Base-by-base conservation (phyloP, 257 asterid genomes). In the Echites panduratus region DNA sequence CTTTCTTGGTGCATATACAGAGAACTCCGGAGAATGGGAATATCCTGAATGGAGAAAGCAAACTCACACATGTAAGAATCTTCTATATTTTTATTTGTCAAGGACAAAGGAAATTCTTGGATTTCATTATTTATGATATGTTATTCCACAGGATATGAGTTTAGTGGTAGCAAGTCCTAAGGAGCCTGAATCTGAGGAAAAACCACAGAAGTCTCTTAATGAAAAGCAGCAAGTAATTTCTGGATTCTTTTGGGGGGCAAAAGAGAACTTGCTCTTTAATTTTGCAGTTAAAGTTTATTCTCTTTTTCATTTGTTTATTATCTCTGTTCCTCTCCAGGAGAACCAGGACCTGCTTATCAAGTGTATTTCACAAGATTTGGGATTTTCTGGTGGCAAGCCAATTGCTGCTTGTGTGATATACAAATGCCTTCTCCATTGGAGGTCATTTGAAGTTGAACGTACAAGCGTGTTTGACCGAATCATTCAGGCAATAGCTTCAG, bases 341-440 rank as follows among this genome's bases (percentile, higher is more conserved):
- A 92, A 90, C 87, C 99, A 95, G 70, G 99, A 95, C 83, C 80
- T 95, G 80, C 85, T 95, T 76, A 84, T 95, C 84, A 89, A 89
- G 84, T 89, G 98, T 75, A 92, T 95, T 75, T 87, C 99, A 49
- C 92, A 92, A 87, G 98, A 94, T 84, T 83, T 94, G 87, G 99
- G 99, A 75, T 94, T 90, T 84, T 84, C 93, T 77, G 87, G 88
- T 56, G 98, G 99, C 82, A 94, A 91, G 79, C 98, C 99, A 57
- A 87, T 91, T 57, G 95, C 98, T 58, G 99, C 99, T 74, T 89
- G 96, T 86, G 81, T 94, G 76, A 89, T 94, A 66, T 94, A 94
- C 88, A 94, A 94, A 85, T 84, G 97, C 83, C 98, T 94, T 79
- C 97, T 90, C 65, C 99, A 94, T 76, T 94, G 99, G 99, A 90